These are phyloP conservation scores for Pyricularia sp. DNA, from an alignment of 2,329 filamentous ascomycete genomes.

Conservation along the genomic window DNA sequence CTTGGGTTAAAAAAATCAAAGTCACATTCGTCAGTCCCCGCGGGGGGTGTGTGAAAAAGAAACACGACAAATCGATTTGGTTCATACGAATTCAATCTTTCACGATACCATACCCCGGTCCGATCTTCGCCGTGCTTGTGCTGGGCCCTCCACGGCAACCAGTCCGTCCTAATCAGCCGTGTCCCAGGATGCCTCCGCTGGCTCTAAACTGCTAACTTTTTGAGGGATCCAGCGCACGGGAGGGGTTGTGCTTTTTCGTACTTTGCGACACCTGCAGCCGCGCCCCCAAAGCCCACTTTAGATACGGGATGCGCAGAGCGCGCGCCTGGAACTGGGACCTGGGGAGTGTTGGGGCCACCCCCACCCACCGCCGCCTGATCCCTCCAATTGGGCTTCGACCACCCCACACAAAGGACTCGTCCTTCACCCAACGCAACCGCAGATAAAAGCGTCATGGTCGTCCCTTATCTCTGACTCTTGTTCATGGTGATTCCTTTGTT, in stretches of 20 bases:
- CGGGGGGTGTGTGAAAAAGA: neutral
- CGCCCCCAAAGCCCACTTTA: slow-evolving; percentile 1
- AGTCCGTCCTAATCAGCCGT: neutral
- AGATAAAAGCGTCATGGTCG: neutral
- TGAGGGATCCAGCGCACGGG: neutral
- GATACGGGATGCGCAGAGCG: neutral
- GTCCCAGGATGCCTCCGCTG: neutral
- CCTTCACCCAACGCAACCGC: neutral
- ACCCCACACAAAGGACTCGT: neutral
- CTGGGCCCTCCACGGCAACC: neutral
- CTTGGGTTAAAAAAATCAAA: neutral
- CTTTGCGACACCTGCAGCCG: neutral
- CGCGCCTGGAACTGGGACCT: neutral
- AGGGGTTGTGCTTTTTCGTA: neutral
- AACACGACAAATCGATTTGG: neutral
- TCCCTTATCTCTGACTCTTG: neutral
- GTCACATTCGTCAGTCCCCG: neutral
- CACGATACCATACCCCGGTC: neutral
- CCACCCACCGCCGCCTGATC: neutral
- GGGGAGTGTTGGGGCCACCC: neutral
- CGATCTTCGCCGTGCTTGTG: neutral
- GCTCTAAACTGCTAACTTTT: neutral
- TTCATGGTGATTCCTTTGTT: neutral
- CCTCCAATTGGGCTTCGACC: neutral
- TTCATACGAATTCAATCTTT: neutral